Percentiles rank a stretch among this genome's conserved stretches.
phyloP scores from a whole-genome alignment of 345 rosid genomes.

The Cardamine occulta region DNA sequence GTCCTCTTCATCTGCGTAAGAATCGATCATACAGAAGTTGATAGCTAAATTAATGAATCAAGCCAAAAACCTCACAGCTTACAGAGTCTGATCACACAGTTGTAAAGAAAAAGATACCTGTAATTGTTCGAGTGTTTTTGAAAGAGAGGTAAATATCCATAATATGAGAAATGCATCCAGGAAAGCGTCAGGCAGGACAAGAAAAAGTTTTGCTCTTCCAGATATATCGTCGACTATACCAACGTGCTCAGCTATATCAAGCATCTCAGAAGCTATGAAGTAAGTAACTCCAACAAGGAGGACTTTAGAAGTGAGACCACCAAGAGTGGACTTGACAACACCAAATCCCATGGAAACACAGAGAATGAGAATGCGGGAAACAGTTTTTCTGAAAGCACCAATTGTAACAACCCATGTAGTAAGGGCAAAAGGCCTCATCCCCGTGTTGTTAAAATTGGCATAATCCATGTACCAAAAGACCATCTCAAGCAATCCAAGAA shows the following conservation, averaged over 20 bases:
- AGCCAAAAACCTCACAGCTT: conserved; percentile 4
- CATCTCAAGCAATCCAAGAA: conserved; percentile 91
- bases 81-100: conserved; percentile 2
- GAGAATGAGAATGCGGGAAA: conserved; percentile 78
- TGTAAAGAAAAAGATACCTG: conserved; percentile 59
- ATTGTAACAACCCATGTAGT: conserved; percentile 91
- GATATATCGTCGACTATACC: conserved; percentile 87
- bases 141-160: conserved; percentile 94
- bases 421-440: conserved; percentile 75
- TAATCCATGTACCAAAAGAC: conserved; percentile 87
- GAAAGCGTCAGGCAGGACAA: conserved; percentile 92
- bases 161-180: conserved; percentile 91
- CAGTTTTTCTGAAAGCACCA: conserved; percentile 79
- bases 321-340: conserved; percentile 95
- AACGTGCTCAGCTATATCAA: conserved; percentile 85
- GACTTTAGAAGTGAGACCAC: conserved; percentile 96
- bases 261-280: conserved; percentile 88
- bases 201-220: conserved; percentile 85
- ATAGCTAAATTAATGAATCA: conserved; percentile 14
- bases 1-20: conserved; percentile 70
- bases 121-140: conserved; percentile 77
- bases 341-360: conserved; percentile 97
- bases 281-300: conserved; percentile 85
- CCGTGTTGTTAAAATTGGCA: conserved; percentile 74
- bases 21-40: conserved; percentile 14